Conservation (phyloP, 768 basidiomycete genomes). For the Fomitopsis serialis region DNA sequence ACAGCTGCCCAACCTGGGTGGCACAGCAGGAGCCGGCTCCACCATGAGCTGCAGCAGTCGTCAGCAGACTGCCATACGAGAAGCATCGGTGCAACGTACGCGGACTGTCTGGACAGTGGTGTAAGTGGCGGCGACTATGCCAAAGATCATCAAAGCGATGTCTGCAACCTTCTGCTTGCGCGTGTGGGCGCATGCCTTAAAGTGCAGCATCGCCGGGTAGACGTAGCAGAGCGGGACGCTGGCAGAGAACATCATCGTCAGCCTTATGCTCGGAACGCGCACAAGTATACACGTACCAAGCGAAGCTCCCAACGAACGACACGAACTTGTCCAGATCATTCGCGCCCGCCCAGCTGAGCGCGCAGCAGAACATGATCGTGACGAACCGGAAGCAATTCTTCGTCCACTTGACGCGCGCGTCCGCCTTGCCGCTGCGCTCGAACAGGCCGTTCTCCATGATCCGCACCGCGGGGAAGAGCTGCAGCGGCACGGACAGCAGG, state of each 20-base stretch:
- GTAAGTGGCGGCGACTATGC: constrained; percentile 63
- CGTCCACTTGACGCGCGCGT: constrained; percentile 85
- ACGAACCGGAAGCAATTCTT: constrained; percentile 88
- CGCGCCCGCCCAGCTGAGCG: constrained; percentile 77
- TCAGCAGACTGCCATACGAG: background rate
- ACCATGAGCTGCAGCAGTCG: constrained; percentile 50
- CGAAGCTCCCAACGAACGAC: constrained; percentile 87
- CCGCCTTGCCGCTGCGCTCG: constrained; percentile 77
- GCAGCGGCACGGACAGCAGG: constrained; percentile 84
- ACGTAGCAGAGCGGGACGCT: constrained; percentile 93
- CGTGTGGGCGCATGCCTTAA: constrained; percentile 78
- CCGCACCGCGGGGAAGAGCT: constrained; percentile 95
- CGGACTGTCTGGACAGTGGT: constrained; percentile 76
- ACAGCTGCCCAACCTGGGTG: constrained; percentile 25
- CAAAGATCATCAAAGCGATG: constrained; percentile 72
- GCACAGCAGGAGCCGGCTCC: constrained; percentile 36
- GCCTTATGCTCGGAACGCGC: no score
- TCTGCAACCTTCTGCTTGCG: constrained; percentile 61
- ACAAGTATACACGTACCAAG: constrained; percentile 58
- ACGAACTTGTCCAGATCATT: constrained; percentile 95
- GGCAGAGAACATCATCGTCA: background rate
- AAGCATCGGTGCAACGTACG: constrained; percentile 32
- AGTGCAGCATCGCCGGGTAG: constrained; percentile 91
- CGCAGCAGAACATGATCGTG: constrained; percentile 75
- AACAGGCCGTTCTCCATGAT: constrained; percentile 97